Conservation (phyloP, 805 yeast species). For the Wickerhamomyces rabaulensis region DNA sequence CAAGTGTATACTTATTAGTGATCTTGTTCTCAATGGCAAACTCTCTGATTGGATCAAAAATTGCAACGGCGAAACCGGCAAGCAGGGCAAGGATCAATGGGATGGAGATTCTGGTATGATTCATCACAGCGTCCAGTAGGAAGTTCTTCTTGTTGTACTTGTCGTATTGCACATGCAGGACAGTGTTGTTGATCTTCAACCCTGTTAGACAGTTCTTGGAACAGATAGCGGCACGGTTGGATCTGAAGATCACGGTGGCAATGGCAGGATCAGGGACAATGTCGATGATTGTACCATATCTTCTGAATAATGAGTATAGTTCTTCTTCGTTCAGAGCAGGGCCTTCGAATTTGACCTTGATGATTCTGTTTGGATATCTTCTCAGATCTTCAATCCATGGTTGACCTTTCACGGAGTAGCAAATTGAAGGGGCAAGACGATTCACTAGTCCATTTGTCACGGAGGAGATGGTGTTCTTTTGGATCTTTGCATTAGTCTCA, state of each 20-base stretch:
- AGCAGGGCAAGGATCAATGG: constrained; percentile 75
- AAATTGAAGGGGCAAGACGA: constrained; percentile 45
- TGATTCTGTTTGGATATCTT: constrained; percentile 59
- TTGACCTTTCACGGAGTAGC: constrained; percentile 75
- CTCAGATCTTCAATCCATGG: constrained; percentile 97
- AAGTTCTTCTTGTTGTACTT: constrained; percentile 48
- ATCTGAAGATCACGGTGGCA: constrained; percentile 50
- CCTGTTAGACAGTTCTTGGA: constrained; percentile 93
- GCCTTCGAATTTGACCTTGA: constrained; percentile 74
- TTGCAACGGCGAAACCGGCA: constrained; percentile 75
- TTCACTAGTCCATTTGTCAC: constrained; percentile 32
- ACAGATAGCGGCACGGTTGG: constrained; percentile 64
- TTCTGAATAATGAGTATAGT: constrained; percentile 71
- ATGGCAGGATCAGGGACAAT: constrained; percentile 50
- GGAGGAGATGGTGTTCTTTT: constrained; percentile 37
- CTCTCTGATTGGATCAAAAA: constrained; percentile 91
- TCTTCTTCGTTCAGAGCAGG: constrained; percentile 73
- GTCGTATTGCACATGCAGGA: constrained; percentile 70
- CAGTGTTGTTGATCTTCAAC: constrained; percentile 53
- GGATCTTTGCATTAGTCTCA: constrained; percentile 49
- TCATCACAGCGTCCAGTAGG: constrained; percentile 51
- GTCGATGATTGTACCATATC: constrained; percentile 82
- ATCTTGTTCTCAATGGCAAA: constrained; percentile 73
- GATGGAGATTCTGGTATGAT: constrained; percentile 77
- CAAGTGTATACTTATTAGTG: constrained; percentile 50